These are phyloP conservation scores for Paecilomyces sp. DNA, from an alignment of 2,329 filamentous ascomycete species.

Conservation along the genomic window DNA sequence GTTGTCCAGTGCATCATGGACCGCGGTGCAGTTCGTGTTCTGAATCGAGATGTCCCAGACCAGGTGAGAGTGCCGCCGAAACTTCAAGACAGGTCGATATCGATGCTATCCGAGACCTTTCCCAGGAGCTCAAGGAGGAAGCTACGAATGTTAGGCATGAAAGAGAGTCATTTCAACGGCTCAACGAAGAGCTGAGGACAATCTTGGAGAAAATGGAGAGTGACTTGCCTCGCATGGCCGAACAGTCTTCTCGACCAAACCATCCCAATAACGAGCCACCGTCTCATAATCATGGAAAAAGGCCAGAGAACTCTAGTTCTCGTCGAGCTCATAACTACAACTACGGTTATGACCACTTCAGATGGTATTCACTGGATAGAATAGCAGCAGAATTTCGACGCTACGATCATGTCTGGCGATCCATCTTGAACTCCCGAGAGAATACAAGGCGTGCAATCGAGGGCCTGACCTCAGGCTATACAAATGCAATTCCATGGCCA, in stretches of 20 bases:
- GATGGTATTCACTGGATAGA: neutral
- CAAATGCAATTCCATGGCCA: slow-evolving; percentile 1
- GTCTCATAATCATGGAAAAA: neutral
- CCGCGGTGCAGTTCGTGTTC: neutral
- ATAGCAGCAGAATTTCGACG: neutral
- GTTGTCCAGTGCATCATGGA: neutral
- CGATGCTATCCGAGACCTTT: neutral
- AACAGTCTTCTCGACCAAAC: neutral
- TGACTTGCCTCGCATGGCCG: neutral
- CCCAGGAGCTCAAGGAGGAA: slow-evolving; percentile 4
- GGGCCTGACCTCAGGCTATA: neutral
- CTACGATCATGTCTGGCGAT: neutral
- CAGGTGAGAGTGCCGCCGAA: neutral
- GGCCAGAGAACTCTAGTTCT: neutral
- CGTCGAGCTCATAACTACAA: neutral
- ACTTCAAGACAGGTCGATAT: neutral
- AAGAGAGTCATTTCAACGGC: slow-evolving; percentile 3
- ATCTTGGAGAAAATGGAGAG: neutral
- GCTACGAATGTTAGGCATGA: slow-evolving; percentile 4
- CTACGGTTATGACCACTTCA: neutral
- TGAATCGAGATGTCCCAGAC: neutral
- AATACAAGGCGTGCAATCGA: neutral
- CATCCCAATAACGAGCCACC: neutral
- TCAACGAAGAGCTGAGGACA: neutral
- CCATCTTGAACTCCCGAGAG: neutral